Evolutionary conservation across 2,329 filamentous ascomycete genomes (phyloP), one percentile per base, ranked within the genome.

Genomic region (Pseudocercospora ulei): DNA sequence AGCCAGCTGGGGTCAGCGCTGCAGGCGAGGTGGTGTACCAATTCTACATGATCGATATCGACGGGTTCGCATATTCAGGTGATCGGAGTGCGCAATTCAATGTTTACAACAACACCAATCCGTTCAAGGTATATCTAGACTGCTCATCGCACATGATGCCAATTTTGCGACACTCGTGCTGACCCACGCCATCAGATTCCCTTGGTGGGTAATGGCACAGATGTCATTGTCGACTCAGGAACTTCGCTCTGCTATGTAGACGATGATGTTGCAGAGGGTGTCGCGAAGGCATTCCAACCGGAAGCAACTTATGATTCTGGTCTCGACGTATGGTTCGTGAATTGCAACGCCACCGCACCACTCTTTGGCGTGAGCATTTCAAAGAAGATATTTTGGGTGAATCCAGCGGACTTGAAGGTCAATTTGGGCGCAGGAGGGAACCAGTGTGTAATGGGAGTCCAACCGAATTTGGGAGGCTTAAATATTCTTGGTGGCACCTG

Each of bases 401-500:
- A 61, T 30, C 38, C 45, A 0, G 35, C 41, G 19, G 58, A 60
- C 39, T 29, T 59, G 47, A 45, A 56, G n/a, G 35, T 59, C n/a
- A 34, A 45, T 11, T 43, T 38, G 3, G 46, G 36, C 16, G 22
- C 14, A 7, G 44, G 42, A 20, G 20, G 11, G 24, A 38, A 23
- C 12, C 22, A 19, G 14, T 65, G 63, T 39, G 51, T 62, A 1
- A 53, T 51, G 24, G 62, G 53, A 4, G 51, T 64, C 17, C 49
- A 60, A 27, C 46, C 55, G 25, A 56, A 49, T n/a, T 52, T 50
- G 8, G 41, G 53, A 6, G 58, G 54, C 2, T 27, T 61, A 24
- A 60, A 54, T 23, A 64, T 70, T 26, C 46, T 71, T 30, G 69
- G 69, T 0, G 66, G 66, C 36, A 55, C 61, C 3, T 71, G 69